phyloP scores from a whole-genome alignment of 495 filamentous ascomycete genomes.

The Echria macrotheca region DNA sequence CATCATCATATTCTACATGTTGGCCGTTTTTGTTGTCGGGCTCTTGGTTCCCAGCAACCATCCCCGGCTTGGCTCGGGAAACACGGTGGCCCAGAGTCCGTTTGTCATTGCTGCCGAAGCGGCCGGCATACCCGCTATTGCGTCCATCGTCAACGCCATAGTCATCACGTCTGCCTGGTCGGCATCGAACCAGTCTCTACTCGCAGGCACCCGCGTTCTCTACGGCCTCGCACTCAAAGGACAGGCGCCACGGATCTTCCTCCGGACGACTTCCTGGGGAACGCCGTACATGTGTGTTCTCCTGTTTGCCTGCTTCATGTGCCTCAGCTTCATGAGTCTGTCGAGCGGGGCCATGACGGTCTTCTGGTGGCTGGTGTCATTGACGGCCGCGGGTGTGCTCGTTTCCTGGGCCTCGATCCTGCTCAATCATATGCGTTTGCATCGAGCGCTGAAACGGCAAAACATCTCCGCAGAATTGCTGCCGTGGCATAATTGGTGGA shows the following conservation, averaged over 20 bases:
- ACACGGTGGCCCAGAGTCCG: conserved; percentile 56
- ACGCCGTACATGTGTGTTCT: conserved; percentile 55
- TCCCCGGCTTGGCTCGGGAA: conserved; percentile 45
- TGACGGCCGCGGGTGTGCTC: conserved; percentile 51
- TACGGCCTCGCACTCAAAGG: conserved; percentile 57
- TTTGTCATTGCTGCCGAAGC: conserved; percentile 66
- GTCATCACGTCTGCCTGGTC: conserved; percentile 71
- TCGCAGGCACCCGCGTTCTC: conserved; percentile 56
- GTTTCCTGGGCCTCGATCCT: conserved; percentile 49
- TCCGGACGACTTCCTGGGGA: conserved; percentile 55
- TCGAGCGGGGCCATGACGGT: conserved; percentile 51
- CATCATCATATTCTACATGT: conserved; percentile 66
- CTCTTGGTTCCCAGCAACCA: conserved; percentile 58
- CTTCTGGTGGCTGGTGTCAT: conserved; percentile 56
- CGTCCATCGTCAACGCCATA: conserved; percentile 60
- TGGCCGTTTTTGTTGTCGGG: conserved; percentile 67
- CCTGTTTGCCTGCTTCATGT: conserved; percentile 47
- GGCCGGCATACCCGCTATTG: conserved; percentile 58
- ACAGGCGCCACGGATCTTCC: conserved; percentile 52
- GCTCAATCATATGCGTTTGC: conserved; percentile 43
- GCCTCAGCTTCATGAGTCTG: conserved; percentile 56
- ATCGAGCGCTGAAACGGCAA: conserved; percentile 37
- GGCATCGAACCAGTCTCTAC: conserved; percentile 59
- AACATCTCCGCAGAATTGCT: conserved; percentile 31
- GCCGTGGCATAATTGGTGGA: conserved; percentile 44